A percentile compares a stretch with the other conserved stretches of the same genome.
Evolutionary conservation across 768 basidiomycete species (phyloP).

Genomic region (Terana coerulea): DNA sequence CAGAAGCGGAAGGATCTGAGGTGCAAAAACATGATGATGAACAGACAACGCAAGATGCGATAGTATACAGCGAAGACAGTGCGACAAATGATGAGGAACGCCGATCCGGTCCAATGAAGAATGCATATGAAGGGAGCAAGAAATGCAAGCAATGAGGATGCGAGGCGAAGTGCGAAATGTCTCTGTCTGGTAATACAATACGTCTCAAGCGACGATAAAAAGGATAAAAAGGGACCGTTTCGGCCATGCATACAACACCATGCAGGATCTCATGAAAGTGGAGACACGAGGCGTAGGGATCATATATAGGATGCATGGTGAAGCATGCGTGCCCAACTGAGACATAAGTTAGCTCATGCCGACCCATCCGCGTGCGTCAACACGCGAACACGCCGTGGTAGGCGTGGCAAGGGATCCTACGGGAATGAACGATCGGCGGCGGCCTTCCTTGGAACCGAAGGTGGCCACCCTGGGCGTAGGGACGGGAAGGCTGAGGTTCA

Average conservation of each 20-base stretch:
- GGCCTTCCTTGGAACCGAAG: slow-evolving; percentile 59
- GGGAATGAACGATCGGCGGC: slow-evolving; percentile 72
- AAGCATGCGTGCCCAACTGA: too few species aligned
- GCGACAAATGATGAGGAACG: neutral
- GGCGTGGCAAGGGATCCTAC: slow-evolving; percentile 65
- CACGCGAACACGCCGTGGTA: slow-evolving; percentile 78
- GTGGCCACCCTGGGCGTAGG: slow-evolving; percentile 65
- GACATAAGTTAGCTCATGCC: slow-evolving; percentile 27
- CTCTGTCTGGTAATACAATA: slow-evolving; percentile 3
- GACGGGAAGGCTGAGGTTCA: slow-evolving; percentile 53
- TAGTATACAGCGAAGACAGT: slow-evolving; percentile 3
- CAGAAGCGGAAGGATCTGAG: neutral
- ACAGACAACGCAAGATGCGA: slow-evolving; percentile 1
- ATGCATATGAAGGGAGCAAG: neutral
- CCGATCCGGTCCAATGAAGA: neutral
- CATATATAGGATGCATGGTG: neutral
- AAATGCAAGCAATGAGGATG: neutral
- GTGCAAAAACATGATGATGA: slow-evolving; percentile 4
- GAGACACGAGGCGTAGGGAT: neutral
- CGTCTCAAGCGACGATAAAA: slow-evolving; percentile 2
- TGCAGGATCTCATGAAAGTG: neutral
- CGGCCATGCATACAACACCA: neutral
- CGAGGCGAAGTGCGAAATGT: slow-evolving; percentile 2
- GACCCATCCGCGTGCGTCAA: slow-evolving; percentile 80
- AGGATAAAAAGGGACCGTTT: neutral